A percentile compares a stretch with the other conserved stretches of the same genome.
phyloP scores from a whole-genome alignment of 805 yeast species.

The Sugiyamaella americana region DNA sequence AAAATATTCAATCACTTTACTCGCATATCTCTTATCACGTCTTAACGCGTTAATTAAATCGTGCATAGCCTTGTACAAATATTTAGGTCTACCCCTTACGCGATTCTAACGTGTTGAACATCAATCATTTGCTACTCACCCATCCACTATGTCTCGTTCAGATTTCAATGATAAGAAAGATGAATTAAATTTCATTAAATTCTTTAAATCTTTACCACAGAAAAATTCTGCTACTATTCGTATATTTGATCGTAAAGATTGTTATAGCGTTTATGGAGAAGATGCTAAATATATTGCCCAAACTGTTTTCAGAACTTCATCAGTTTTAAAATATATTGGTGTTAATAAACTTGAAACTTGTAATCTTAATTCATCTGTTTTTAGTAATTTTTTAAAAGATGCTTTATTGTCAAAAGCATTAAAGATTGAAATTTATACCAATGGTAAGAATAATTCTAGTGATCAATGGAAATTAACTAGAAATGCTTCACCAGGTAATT shows the following conservation, averaged over 20 bases:
- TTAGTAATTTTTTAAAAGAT: slow-evolving; percentile 55
- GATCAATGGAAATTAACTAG: slow-evolving; percentile 45
- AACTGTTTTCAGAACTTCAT: slow-evolving; percentile 70
- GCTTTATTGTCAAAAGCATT: slow-evolving; percentile 65
- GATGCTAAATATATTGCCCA: slow-evolving; percentile 86
- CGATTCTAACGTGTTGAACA: too few species aligned
- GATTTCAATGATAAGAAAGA: slow-evolving; percentile 52
- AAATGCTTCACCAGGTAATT: slow-evolving; percentile 84
- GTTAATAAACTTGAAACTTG: slow-evolving; percentile 48
- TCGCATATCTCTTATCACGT: too few species aligned
- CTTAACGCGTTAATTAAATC: neutral
- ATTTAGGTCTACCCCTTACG: neutral
- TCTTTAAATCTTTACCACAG: slow-evolving; percentile 19
- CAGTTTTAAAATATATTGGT: slow-evolving; percentile 57
- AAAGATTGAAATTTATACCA: slow-evolving; percentile 73
- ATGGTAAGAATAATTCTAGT: slow-evolving; percentile 25
- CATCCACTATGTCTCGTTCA: slow-evolving; percentile 40
- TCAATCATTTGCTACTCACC: neutral
- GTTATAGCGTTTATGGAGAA: slow-evolving; percentile 63
- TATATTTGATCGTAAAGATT: slow-evolving; percentile 76
- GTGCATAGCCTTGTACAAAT: neutral
- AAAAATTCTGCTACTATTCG: slow-evolving; percentile 40
- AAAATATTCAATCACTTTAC: too few species aligned
- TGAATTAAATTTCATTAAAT: slow-evolving; percentile 34
- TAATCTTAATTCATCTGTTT: slow-evolving; percentile 71